These are phyloP conservation scores for Andrographis paniculata DNA, from an alignment of 305 asterid genomes.

Conservation along the genomic window DNA sequence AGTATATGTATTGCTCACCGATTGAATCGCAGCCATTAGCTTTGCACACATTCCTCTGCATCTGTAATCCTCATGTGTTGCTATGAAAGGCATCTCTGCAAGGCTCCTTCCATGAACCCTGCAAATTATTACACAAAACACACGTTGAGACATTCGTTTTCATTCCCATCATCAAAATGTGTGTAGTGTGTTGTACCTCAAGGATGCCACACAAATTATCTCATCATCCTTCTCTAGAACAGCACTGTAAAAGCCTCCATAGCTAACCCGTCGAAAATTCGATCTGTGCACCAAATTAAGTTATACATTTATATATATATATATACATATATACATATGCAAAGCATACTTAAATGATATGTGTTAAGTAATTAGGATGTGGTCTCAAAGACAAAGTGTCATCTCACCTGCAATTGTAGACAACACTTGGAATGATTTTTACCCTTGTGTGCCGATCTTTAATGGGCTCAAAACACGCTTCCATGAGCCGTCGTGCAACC, in stretches of 20 bases:
- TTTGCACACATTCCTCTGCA: too few species aligned
- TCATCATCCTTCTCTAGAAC: conserved; percentile 49
- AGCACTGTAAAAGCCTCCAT: conserved; percentile 41
- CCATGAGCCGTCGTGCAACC: conserved; percentile 42
- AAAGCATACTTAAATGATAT: neutral
- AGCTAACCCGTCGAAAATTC: conserved; percentile 37
- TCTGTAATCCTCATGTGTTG: too few species aligned
- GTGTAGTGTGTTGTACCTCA: too few species aligned
- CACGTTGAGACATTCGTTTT: too few species aligned
- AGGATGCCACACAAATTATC: conserved; percentile 44
- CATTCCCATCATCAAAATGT: too few species aligned
- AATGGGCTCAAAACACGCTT: conserved; percentile 39
- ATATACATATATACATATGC: neutral
- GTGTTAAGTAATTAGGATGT: neutral
- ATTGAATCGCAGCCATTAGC: too few species aligned
- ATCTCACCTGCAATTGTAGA: conserved; percentile 46
- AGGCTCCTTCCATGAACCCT: too few species aligned
- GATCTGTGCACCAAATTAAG: conserved; percentile 31
- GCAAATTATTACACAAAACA: too few species aligned
- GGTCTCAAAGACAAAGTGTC: neutral
- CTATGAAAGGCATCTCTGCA: too few species aligned
- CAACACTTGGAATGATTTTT: conserved; percentile 32
- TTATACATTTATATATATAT: neutral
- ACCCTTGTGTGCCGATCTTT: conserved; percentile 35
- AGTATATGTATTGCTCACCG: too few species aligned